Base-by-base conservation (phyloP, 2,329 filamentous ascomycete genomes). In the Aspergillus fumigatus region DNA sequence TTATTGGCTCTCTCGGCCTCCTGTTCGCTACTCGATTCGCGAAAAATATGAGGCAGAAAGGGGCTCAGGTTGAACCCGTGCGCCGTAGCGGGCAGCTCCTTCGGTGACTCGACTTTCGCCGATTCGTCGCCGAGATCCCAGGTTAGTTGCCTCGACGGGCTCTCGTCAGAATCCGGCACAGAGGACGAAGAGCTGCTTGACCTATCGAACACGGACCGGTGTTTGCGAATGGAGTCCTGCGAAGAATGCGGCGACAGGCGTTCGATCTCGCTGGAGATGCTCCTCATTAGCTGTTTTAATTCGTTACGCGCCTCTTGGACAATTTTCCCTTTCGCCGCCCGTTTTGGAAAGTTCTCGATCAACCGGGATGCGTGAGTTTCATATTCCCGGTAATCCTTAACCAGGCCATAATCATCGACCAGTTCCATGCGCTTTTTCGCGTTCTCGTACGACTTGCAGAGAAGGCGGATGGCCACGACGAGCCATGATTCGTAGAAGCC, bases 361-460 rank as follows among this genome's bases (percentile, higher is more conserved):
- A 80, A 61, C 11, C 70, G 65, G 10, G 73, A 73, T 4, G 72
- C 76, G 54, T 80, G 78, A 1, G 74, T 77, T 54, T 78, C 72
- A 59, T 78, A 80, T 55, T 80, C 77, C 27, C 77, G 72, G 60
- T 77, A 78, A 55, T 80, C 78, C 21, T 75, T 75, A 6, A 78
- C 72, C 9, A 78, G 69, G 10, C 74, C 75, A 21, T 67, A 70
- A 45, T 71, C 69, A 32, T 71, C 64, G 17, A 69, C 69, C 3
- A 67, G 64, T 41, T 68, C 66, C 64, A 79, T 79, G 51, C 70
- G 77, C 21, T 65, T 62, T 53, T 70, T 70, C 21, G 77, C 77
- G 47, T 70, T 67, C 43, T 70, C 68, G 52, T 76, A 80, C 0
- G 78, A 79, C 26, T 65, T 67, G 54, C 70, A 75, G 10, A 79